Conservation (phyloP, 2,329 filamentous ascomycete genomes). For the Parasarocladium wereldwijsianum region DNA sequence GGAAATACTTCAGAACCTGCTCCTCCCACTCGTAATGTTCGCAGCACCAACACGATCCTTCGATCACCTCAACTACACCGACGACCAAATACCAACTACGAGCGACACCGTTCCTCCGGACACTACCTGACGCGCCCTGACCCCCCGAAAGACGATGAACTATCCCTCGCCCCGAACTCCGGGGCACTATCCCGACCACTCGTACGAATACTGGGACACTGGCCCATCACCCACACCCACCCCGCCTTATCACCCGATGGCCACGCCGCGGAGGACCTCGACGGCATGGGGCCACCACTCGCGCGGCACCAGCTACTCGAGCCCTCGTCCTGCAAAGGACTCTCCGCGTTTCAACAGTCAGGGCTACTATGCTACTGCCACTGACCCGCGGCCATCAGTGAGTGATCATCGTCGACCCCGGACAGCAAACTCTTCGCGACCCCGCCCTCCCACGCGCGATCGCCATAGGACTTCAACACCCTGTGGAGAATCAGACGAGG, state of each 20-base stretch:
- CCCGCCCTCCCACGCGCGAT: constrained; percentile 34
- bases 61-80: constrained; percentile 34
- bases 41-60: constrained; percentile 30
- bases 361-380: constrained; percentile 41
- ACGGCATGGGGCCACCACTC: constrained; percentile 30
- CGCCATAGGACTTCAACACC: constrained; percentile 42
- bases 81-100: constrained; percentile 13
- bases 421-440: constrained; percentile 14
- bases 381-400: constrained; percentile 20
- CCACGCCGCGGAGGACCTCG: constrained; percentile 32
- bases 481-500: constrained; percentile 50
- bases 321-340: constrained; percentile 32
- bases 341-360: constrained; percentile 48
- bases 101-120: constrained; percentile 4
- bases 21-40: constrained; percentile 31
- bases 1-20: constrained; percentile 2
- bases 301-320: constrained; percentile 24
- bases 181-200: constrained; percentile 5
- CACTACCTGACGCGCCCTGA: constrained; percentile 3
- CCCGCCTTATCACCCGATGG: constrained; percentile 4
- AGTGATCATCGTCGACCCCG: constrained; percentile 39
- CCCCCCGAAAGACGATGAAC: constrained; percentile 17
- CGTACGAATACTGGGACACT: constrained; percentile 4
- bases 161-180: constrained; percentile 4
- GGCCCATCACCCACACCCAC: constrained; percentile 5